phyloP scores from a whole-genome alignment of 257 asterid genomes.

The Solanum etuberosum region DNA sequence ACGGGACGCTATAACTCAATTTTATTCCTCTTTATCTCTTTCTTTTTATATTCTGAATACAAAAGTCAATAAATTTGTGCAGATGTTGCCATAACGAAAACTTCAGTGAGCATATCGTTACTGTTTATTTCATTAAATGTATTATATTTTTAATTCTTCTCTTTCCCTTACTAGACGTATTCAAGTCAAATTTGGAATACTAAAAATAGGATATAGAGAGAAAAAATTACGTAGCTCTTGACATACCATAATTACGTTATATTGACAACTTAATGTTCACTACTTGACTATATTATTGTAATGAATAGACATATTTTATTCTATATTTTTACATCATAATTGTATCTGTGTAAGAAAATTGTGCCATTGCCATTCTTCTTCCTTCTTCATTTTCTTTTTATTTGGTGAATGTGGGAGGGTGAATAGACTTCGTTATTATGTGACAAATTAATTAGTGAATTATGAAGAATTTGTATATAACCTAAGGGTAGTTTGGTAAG shows the following conservation, averaged over 20 bases:
- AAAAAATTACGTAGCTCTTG: background rate
- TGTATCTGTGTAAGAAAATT: background rate
- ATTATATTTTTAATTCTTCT: background rate
- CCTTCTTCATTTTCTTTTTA: background rate
- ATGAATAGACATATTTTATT: background rate
- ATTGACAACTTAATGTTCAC: background rate
- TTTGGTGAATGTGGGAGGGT: background rate
- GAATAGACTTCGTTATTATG: background rate
- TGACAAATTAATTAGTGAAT: background rate
- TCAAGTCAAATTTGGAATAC: background rate
- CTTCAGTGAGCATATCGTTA: background rate
- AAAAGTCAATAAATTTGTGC: background rate
- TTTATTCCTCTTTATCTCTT: too few species aligned
- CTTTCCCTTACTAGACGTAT: background rate
- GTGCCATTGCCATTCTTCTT: background rate
- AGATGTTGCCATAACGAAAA: background rate
- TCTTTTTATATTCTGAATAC: background rate
- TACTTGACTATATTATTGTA: background rate
- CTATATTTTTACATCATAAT: background rate
- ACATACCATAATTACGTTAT: background rate
- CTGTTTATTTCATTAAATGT: background rate
- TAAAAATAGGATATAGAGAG: background rate
- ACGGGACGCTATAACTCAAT: background rate
- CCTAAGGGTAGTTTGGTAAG: background rate
- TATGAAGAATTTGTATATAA: background rate